Percentiles rank a stretch among this genome's conserved stretches.
Conservation (phyloP, 2,329 filamentous ascomycete species). For the Fusarium buxicola region DNA sequence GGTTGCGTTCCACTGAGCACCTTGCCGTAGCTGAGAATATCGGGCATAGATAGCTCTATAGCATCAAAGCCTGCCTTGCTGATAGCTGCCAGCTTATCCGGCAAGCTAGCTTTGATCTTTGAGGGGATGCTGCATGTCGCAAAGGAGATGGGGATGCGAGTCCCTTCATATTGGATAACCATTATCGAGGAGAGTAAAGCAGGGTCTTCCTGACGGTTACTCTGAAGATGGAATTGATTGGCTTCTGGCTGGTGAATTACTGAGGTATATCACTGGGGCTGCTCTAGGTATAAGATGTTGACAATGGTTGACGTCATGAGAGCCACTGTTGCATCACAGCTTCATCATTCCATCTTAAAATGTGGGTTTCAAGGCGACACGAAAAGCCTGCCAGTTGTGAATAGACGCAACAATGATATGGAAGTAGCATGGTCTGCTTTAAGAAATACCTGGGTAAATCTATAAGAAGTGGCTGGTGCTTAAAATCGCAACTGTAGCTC, state of each 20-base stretch:
- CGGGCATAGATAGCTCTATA: conserved; percentile 80
- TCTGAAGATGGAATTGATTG: not conserved
- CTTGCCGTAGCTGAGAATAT: conserved; percentile 72
- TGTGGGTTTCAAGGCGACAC: too few species aligned
- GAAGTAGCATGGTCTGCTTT: too few species aligned
- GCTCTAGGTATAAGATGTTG: not conserved
- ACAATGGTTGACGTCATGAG: conserved; percentile 28
- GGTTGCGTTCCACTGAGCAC: conserved; percentile 63
- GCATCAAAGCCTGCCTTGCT: conserved; percentile 73
- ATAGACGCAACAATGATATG: too few species aligned
- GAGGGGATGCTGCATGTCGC: conserved; percentile 67
- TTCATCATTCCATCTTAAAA: too few species aligned
- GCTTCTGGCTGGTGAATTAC: not conserved
- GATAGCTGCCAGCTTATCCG: conserved; percentile 71
- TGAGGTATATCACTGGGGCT: too few species aligned
- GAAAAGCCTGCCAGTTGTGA: too few species aligned
- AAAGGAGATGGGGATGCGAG: conserved; percentile 50
- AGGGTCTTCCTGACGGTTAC: fast-evolving
- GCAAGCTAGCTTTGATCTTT: conserved; percentile 61
- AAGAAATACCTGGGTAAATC: too few species aligned
- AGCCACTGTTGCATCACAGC: too few species aligned
- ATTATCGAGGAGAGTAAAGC: not conserved
- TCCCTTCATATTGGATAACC: conserved; percentile 16
- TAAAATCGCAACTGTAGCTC: too few species aligned
- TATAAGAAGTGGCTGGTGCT: too few species aligned